Percentiles rank a stretch among this genome's conserved stretches.
These are phyloP conservation scores for Lactifluus rugatus DNA, from an alignment of 768 basidiomycete genomes.

Conservation along the genomic window DNA sequence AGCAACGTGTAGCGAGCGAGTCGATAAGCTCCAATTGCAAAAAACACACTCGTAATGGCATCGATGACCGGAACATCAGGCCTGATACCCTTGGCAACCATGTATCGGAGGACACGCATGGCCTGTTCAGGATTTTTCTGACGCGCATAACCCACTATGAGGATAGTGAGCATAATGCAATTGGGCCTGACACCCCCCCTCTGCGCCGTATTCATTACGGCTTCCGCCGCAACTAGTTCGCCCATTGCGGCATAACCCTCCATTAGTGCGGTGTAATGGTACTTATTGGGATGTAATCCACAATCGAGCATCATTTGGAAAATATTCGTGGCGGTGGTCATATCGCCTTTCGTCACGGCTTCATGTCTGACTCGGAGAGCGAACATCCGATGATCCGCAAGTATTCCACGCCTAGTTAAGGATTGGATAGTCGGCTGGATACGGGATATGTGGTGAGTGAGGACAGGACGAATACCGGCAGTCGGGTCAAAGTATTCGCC, in stretches of 20 bases:
- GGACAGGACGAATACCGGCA: conserved; percentile 34
- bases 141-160: conserved; percentile 65
- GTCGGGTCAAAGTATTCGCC: conserved; percentile 37
- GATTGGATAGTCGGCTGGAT: conserved; percentile 37
- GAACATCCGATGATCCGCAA: conserved; percentile 47
- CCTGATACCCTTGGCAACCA: conserved; percentile 49
- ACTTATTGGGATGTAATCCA: conserved; percentile 60
- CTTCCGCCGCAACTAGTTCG: conserved; percentile 47
- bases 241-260: conserved; percentile 57
- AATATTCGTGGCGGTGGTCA: conserved; percentile 40
- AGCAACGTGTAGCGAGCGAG: conserved; percentile 46
- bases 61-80: conserved; percentile 69
- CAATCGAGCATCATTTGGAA: conserved; percentile 52
- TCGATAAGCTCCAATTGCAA: conserved; percentile 41
- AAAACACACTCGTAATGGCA: conserved; percentile 60
- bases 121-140: conserved; percentile 46
- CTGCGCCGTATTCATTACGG: conserved; percentile 43
- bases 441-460: conserved; percentile 25
- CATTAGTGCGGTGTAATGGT: conserved; percentile 70
- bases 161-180: conserved; percentile 64
- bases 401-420: conserved; percentile 38
- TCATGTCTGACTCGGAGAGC: conserved; percentile 58
- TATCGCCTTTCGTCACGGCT: conserved; percentile 41
- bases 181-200: conserved; percentile 46
- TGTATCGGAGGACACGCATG: conserved; percentile 45